A percentile compares a stretch with the other conserved stretches of the same genome.
phyloP scores from a whole-genome alignment of 2,329 filamentous ascomycete genomes.

The Trichoderma lentiforme region DNA sequence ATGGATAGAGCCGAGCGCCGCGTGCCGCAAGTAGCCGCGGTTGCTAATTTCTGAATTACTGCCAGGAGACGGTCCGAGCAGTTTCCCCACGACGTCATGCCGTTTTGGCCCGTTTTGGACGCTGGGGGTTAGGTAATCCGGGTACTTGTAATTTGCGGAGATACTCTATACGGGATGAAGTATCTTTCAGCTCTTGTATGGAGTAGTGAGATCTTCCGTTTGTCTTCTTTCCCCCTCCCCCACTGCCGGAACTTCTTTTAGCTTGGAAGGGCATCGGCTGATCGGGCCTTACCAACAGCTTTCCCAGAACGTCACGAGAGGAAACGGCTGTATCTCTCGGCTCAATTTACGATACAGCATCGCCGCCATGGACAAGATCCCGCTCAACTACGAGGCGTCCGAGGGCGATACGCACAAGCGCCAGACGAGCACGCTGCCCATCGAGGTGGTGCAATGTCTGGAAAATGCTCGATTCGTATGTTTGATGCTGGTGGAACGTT shows the following conservation, averaged over 20 bases:
- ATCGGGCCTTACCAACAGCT: neutral
- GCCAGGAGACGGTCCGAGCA: neutral
- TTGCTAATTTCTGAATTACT: neutral
- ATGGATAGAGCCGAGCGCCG: conserved; percentile 11
- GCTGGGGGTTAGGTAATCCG: neutral
- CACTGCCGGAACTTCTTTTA: neutral
- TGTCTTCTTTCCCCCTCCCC: neutral
- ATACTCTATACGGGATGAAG: neutral
- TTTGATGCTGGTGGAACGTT: conserved; percentile 46
- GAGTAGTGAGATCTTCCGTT: neutral
- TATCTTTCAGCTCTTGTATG: neutral
- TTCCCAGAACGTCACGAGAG: neutral
- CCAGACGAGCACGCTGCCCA: conserved; percentile 66
- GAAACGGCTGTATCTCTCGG: conserved; percentile 1
- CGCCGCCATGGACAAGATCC: conserved; percentile 57
- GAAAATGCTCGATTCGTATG: conserved; percentile 91
- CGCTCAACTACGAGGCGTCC: conserved; percentile 72
- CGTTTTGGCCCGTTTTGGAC: neutral
- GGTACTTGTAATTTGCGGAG: neutral
- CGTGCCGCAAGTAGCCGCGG: conserved; percentile 16
- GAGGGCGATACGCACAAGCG: conserved; percentile 70
- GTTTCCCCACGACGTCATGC: conserved; percentile 6
- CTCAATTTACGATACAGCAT: neutral
- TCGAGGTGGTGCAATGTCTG: conserved; percentile 84
- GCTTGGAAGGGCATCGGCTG: neutral